phyloP scores from a whole-genome alignment of 2,329 filamentous ascomycete species.

The Pseudocercospora crystallina region DNA sequence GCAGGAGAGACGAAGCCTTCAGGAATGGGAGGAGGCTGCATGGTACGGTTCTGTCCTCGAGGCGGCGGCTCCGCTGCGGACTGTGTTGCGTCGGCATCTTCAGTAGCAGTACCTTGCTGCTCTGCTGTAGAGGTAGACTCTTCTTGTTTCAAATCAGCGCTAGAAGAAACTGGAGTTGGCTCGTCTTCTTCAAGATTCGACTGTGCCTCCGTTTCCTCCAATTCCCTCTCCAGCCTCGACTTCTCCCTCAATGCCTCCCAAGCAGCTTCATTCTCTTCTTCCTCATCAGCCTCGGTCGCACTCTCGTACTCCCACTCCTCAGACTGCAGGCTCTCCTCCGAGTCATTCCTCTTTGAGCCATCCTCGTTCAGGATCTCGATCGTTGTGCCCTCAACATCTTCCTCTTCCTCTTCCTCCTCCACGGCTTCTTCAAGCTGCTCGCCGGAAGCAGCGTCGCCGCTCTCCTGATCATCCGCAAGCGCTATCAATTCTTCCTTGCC shows the following conservation, averaged over 20 bases:
- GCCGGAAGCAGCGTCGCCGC: background rate
- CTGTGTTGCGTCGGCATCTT: too few relatives aligned
- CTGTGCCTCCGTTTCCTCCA: too few relatives aligned
- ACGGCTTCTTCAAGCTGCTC: constrained; percentile 1
- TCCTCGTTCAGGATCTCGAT: constrained; percentile 31
- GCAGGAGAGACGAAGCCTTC: constrained; percentile 35
- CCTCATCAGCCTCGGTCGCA: constrained; percentile 22
- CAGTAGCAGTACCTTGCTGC: too few relatives aligned
- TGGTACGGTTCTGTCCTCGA: too few relatives aligned
- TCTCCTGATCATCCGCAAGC: constrained; percentile 23
- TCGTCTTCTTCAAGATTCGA: too few relatives aligned
- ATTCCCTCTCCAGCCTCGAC: too few relatives aligned
- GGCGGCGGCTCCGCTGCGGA: too few relatives aligned
- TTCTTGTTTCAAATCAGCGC: too few relatives aligned
- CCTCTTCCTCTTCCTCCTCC: background rate
- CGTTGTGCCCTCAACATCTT: constrained; percentile 21
- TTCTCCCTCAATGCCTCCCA: background rate
- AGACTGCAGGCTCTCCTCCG: constrained; percentile 18
- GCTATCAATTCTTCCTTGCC: constrained; percentile 23
- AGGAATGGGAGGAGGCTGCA: constrained; percentile 19
- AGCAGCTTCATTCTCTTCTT: constrained; percentile 9
- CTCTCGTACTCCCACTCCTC: constrained; percentile 30
- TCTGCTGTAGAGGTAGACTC: too few relatives aligned
- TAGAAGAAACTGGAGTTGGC: too few relatives aligned
- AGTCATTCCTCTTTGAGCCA: constrained; percentile 18